A percentile compares a stretch with the other conserved stretches of the same genome.
phyloP scores from a whole-genome alignment of 352 stramenopile genomes.

The Globisporangium rhizosaccharum region DNA sequence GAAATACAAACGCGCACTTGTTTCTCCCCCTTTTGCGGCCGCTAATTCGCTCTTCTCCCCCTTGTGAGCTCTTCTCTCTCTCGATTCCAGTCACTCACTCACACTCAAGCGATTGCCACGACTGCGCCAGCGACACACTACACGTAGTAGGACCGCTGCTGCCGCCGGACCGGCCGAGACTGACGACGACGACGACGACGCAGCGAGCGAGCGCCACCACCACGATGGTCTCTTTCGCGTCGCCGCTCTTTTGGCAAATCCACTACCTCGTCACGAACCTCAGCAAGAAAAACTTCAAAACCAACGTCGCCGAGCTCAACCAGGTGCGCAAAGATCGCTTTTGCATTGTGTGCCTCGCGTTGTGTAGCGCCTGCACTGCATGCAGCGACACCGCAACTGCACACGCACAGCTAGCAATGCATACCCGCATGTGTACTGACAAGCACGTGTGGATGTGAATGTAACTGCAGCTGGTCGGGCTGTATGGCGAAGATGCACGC shows the following conservation, averaged over 20 bases:
- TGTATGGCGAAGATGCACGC: conserved; percentile 89
- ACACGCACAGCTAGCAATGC: too few species aligned
- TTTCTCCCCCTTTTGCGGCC: too few species aligned
- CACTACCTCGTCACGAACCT: conserved; percentile 91
- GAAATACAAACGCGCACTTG: neutral
- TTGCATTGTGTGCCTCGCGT: neutral
- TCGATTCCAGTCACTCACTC: too few species aligned
- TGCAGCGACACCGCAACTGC: neutral
- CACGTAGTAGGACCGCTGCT: too few species aligned
- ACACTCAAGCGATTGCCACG: too few species aligned
- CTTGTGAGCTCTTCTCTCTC: too few species aligned
- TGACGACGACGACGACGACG: conserved; percentile 10
- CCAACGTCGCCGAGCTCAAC: conserved; percentile 89
- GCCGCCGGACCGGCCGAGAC: neutral
- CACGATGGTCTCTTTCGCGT: conserved; percentile 84
- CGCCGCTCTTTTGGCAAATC: conserved; percentile 92
- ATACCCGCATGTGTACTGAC: neutral
- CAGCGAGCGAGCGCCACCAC: conserved; percentile 2
- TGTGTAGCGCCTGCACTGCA: neutral
- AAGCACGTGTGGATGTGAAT: neutral
- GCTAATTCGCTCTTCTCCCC: too few species aligned
- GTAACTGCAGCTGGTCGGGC: conserved; percentile 69
- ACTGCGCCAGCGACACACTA: too few species aligned
- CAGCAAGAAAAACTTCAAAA: conserved; percentile 93
- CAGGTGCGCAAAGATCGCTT: conserved; percentile 47